phyloP scores from a whole-genome alignment of 2,329 filamentous ascomycete genomes.

The Podosphaera fusca region DNA sequence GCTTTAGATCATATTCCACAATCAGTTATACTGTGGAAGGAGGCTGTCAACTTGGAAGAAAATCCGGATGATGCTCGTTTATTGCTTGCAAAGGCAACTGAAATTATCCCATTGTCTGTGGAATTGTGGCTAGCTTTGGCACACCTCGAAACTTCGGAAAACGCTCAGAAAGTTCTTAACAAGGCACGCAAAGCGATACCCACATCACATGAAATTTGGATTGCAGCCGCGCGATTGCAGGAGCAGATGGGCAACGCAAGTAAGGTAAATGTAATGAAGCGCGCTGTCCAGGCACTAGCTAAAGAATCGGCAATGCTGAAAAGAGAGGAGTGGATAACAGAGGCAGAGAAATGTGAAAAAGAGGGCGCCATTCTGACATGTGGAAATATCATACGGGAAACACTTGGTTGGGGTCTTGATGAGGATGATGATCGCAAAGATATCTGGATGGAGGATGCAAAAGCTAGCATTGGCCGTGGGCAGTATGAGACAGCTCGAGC shows the following conservation, averaged over 20 bases:
- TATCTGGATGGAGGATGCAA: conserved; percentile 87
- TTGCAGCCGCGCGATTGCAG: conserved; percentile 75
- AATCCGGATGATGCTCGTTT: conserved; percentile 70
- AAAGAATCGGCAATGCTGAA: conserved; percentile 92
- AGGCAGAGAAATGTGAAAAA: conserved; percentile 85
- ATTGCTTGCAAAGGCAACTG: conserved; percentile 79
- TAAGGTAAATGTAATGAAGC: conserved; percentile 83
- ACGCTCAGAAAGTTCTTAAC: conserved; percentile 87
- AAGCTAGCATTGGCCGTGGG: conserved; percentile 54
- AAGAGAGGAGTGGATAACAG: conserved; percentile 86
- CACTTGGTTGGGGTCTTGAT: conserved; percentile 76
- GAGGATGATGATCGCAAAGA: conserved; percentile 93
- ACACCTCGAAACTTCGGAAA: conserved; percentile 67
- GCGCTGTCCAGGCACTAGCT: conserved; percentile 67
- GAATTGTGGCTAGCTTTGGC: conserved; percentile 91
- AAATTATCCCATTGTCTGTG: conserved; percentile 80
- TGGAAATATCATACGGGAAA: conserved; percentile 74
- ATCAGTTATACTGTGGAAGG: conserved; percentile 94
- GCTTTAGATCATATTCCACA: conserved; percentile 84
- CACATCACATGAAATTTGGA: conserved; percentile 88
- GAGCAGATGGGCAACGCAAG: conserved; percentile 61
- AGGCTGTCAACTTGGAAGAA: conserved; percentile 85
- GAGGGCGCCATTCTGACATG: conserved; percentile 77
- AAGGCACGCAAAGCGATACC: conserved; percentile 83
- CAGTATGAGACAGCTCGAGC: conserved; percentile 78